Evolutionary conservation across 805 yeast species (phyloP), one percentile per base, ranked within the genome.

Genomic region (Pichia californica): DNA sequence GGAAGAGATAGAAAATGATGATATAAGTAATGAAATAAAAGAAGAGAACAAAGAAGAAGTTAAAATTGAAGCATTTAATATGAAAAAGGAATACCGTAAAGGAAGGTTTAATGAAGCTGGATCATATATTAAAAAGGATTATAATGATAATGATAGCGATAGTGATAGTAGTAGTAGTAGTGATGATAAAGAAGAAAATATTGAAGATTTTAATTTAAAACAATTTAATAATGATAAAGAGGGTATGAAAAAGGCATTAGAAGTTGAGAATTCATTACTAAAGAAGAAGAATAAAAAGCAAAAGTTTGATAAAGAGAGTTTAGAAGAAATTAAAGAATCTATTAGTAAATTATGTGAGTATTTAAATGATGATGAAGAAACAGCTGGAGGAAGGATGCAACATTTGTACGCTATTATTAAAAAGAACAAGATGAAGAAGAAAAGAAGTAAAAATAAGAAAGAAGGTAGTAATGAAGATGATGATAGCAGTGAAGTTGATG

Each of bases 51-150:
- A 33, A 4, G 40, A 49, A n/a, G 52, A 47, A 20, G 25, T 80
- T 1, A 71, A 73, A 47, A 46, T 84, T 3, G 89, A 83, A 46
- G 74, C 84, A 0, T 84, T 84, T 60, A 72, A 76, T 55, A 58
- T 84, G 35, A 59, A 70, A 20, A 66, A 74, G 16, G 91, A 84
- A 52, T 59, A 66, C 34, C 71, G 71, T 42, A 77, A 73, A 36
- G 91, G 88, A 2, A 58, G 58, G 3, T 79, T 80, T 54, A 88
- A 81, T 51, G 68, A 62, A 31, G 74, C 73, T 31, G 87, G 88
- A 1, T 80, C 78, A 51, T 82, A 66, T 51, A 62, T 77, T 7
- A 18, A 20, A 28, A 20, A 37, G 6, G 45, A 44, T 16, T 37
- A 40, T 7, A 67, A 65, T 3, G 61, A 61, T 16, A 27, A 26